These are phyloP conservation scores for Phalaenopsis hybrid DNA, from an alignment of 116 monocot genomes.

Conservation along the genomic window DNA sequence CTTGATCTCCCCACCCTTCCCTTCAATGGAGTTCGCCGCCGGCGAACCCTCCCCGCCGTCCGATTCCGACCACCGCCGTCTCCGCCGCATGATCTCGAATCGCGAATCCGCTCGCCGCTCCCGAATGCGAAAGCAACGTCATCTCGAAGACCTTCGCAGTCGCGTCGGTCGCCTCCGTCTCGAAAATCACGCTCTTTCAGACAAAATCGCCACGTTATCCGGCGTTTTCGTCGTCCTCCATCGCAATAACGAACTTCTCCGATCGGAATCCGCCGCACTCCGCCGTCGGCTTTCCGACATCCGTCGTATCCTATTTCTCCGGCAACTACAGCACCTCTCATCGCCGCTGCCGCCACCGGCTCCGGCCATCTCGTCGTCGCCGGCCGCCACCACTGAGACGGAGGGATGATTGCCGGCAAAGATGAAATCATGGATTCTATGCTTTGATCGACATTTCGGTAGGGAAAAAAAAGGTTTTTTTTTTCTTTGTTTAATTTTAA, in stretches of 20 bases:
- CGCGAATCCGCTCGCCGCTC: conserved; percentile 34
- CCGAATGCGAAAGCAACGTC: conserved; percentile 29
- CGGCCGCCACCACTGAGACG: neutral
- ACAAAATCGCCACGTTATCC: conserved; percentile 10
- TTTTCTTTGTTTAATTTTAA: neutral
- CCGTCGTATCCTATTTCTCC: conserved; percentile 1
- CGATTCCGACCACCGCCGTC: conserved; percentile 10
- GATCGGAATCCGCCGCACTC: conserved; percentile 7
- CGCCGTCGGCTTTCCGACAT: conserved; percentile 9
- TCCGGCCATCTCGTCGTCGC: neutral
- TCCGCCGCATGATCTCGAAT: conserved; percentile 29
- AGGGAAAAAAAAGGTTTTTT: neutral
- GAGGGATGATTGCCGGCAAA: too few relatives aligned
- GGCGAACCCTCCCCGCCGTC: conserved; percentile 9
- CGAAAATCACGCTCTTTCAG: conserved; percentile 13
- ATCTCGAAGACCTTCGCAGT: conserved; percentile 22
- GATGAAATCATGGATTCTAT: neutral
- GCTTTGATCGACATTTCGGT: too few relatives aligned
- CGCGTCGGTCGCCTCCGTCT: conserved; percentile 8
- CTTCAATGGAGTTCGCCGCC: conserved; percentile 7
- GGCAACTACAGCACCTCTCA: conserved; percentile 11
- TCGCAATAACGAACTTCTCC: conserved; percentile 12
- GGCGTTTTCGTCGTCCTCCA: neutral
- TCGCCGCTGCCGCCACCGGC: neutral
- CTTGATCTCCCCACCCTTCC: too few relatives aligned